phyloP scores from a whole-genome alignment of 1,139 yeast species.

The Candida tunisiensis region DNA sequence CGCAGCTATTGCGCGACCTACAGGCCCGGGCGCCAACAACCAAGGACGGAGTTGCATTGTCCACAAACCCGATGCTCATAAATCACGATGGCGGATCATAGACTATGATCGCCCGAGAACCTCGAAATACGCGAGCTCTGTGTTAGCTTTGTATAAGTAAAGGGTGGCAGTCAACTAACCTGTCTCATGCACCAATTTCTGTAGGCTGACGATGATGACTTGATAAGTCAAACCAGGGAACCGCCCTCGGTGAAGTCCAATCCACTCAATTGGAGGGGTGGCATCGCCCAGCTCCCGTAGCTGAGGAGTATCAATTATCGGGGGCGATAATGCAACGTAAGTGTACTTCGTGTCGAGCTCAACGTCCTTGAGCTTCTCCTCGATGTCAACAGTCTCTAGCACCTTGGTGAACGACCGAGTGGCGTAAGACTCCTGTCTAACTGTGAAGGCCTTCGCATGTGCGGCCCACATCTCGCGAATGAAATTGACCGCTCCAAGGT shows the following conservation, averaged over 20 bases:
- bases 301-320: constrained; percentile 78
- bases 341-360: constrained; percentile 35
- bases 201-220: constrained; percentile 54
- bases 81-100: no score
- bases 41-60: no score
- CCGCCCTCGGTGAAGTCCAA: constrained; percentile 74
- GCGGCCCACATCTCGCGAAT: constrained; percentile 84
- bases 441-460: constrained; percentile 29
- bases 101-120: no score
- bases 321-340: constrained; percentile 56
- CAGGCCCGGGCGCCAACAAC: no score
- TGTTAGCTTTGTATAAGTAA: no score
- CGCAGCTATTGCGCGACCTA: no score
- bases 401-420: not conserved
- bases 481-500: constrained; percentile 79
- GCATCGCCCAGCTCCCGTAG: constrained; percentile 87
- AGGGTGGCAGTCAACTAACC: no score
- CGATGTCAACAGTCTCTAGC: constrained; percentile 1
- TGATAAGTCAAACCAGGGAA: constrained; percentile 83
- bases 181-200: constrained; percentile 49
- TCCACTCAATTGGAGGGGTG: constrained; percentile 97
- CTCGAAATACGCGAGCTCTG: no score
- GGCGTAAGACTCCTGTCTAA: constrained; percentile 1
- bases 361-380: constrained; percentile 36
- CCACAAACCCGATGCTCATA: no score